These are phyloP conservation scores for Fusarium paranaense DNA, from an alignment of 2,329 filamentous ascomycete genomes.

Conservation along the genomic window DNA sequence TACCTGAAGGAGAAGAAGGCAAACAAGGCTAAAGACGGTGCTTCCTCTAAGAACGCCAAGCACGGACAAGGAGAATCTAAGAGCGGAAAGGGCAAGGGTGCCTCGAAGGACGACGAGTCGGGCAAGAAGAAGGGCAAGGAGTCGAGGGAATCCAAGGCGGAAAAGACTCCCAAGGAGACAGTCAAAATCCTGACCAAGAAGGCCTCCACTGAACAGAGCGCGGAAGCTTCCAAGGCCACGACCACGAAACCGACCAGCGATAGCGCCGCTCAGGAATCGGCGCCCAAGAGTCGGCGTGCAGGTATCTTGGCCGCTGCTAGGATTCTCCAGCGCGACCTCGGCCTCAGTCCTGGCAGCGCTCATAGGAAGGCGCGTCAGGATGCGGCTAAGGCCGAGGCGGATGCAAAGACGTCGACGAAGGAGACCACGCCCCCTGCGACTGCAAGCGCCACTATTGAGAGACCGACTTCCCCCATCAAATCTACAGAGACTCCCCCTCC, in stretches of 20 bases:
- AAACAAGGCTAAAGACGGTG: slow-evolving; percentile 70
- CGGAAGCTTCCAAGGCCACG: slow-evolving; percentile 59
- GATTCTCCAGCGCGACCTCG: slow-evolving; percentile 74
- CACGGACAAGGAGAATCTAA: slow-evolving; percentile 68
- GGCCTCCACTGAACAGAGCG: slow-evolving; percentile 61
- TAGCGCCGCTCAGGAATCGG: slow-evolving; percentile 47
- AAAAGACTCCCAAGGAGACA: slow-evolving; percentile 67
- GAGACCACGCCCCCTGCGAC: slow-evolving; percentile 37
- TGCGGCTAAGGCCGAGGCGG: slow-evolving; percentile 66
- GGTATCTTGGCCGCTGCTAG: slow-evolving; percentile 74
- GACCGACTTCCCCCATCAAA: slow-evolving; percentile 35
- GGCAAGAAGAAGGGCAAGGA: slow-evolving; percentile 72
- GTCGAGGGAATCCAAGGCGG: slow-evolving; percentile 70
- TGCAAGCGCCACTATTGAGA: slow-evolving; percentile 25
- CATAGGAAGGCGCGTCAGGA: slow-evolving; percentile 71
- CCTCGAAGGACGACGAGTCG: slow-evolving; percentile 59
- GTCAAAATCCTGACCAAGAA: slow-evolving; percentile 74
- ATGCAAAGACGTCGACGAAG: slow-evolving; percentile 56
- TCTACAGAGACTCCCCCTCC: slow-evolving; percentile 30
- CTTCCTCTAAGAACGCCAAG: slow-evolving; percentile 59
- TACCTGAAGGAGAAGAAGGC: slow-evolving; percentile 93
- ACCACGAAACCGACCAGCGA: slow-evolving; percentile 50
- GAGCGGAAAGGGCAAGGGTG: slow-evolving; percentile 60
- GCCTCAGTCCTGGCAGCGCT: slow-evolving; percentile 71
- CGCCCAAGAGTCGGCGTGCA: slow-evolving; percentile 67